Evolutionary conservation across 345 rosid genomes (phyloP).

Genomic region (Aegle marmelos): DNA sequence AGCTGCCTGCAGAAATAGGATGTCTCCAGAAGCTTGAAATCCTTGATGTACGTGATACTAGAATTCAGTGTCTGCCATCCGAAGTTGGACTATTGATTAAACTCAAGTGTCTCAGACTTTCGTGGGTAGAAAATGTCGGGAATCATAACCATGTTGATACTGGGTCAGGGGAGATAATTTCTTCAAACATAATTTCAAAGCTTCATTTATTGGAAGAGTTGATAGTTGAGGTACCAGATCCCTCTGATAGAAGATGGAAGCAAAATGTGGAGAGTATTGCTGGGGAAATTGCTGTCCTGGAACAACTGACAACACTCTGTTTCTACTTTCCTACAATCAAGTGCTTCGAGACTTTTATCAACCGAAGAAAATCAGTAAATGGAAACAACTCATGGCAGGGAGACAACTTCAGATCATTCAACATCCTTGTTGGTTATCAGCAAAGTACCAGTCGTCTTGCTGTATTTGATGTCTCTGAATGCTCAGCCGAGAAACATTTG

Average conservation of each 20-base stretch:
- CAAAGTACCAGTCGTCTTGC: background rate
- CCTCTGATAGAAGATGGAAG: slow-evolving; percentile 1
- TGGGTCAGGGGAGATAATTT: background rate
- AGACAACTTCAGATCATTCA: slow-evolving; percentile 20
- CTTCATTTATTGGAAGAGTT: slow-evolving; percentile 21
- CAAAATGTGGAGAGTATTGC: background rate
- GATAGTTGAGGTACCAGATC: slow-evolving; percentile 1
- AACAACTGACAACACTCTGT: slow-evolving; percentile 14
- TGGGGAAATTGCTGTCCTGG: background rate
- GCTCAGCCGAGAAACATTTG: slow-evolving; percentile 14
- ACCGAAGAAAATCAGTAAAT: slow-evolving; percentile 2
- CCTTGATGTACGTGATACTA: slow-evolving; percentile 19
- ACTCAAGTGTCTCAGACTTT: slow-evolving; percentile 22
- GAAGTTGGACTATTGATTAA: slow-evolving; percentile 13
- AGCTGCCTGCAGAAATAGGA: slow-evolving; percentile 9
- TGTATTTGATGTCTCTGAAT: slow-evolving; percentile 2
- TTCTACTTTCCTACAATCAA: slow-evolving; percentile 19
- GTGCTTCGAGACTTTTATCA: slow-evolving; percentile 2
- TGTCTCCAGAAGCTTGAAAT: slow-evolving; percentile 13
- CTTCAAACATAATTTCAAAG: slow-evolving; percentile 4
- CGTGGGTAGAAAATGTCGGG: slow-evolving; percentile 7
- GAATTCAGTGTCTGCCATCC: slow-evolving; percentile 8
- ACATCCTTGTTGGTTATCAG: slow-evolving; percentile 1
- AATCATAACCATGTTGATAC: background rate
- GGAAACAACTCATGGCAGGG: background rate